Evolutionary conservation across 352 stramenopile species (phyloP).

Genomic region (Phytophthora quininea): DNA sequence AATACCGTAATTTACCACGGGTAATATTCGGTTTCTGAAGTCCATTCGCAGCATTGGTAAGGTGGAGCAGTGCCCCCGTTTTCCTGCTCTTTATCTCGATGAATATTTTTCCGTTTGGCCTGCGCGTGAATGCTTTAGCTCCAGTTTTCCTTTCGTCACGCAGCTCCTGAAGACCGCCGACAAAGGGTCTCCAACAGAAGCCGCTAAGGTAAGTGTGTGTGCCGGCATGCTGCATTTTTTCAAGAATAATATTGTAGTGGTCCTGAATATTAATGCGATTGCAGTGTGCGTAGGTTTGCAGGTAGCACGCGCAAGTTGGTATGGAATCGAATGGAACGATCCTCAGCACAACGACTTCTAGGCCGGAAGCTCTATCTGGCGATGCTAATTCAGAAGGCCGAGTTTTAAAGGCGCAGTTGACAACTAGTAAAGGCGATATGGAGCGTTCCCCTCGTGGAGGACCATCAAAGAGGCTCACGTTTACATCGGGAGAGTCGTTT

Average conservation of each 20-base stretch:
- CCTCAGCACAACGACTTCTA: no score
- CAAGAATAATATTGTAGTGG: neutral
- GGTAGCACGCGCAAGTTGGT: neutral
- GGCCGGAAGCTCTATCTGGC: no score
- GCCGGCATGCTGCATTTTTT: neutral
- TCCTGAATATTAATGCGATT: neutral
- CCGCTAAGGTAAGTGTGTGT: neutral
- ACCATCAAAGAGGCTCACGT: neutral
- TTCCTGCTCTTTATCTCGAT: neutral
- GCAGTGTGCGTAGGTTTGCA: neutral
- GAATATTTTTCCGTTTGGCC: neutral
- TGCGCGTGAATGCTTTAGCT: no score
- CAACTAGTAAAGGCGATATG: neutral
- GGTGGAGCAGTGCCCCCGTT: neutral
- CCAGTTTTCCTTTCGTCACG: neutral
- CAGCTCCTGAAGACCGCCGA: no score
- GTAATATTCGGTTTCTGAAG: neutral
- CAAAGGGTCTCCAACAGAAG: neutral
- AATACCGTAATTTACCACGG: neutral
- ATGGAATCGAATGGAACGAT: neutral
- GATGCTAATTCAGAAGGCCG: neutral
- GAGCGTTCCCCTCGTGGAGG: neutral
- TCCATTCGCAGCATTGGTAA: no score
- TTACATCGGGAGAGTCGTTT: neutral
- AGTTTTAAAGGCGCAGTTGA: neutral